Percentiles rank a stretch among this genome's conserved stretches.
Conservation (phyloP, 2,329 filamentous ascomycete genomes). For the Sporothrix inflata region DNA sequence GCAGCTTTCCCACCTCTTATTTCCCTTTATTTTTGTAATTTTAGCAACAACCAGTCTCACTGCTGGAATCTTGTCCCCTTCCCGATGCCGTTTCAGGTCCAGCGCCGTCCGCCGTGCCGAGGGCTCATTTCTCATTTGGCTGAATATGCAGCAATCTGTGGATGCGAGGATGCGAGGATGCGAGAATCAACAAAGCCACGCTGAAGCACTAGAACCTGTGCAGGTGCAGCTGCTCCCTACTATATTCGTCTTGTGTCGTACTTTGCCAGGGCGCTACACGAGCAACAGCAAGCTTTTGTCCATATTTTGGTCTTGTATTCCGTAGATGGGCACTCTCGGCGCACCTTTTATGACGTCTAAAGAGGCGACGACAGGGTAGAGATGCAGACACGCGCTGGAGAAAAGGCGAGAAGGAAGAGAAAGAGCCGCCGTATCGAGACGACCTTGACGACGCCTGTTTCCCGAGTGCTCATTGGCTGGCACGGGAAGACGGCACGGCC, state of each 20-base stretch:
- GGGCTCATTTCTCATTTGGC: conserved; percentile 3
- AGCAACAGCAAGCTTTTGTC: not conserved
- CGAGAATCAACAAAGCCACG: not conserved
- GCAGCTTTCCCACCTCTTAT: not conserved
- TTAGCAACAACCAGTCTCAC: conserved; percentile 9
- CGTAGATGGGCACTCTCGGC: too few species aligned
- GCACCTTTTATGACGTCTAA: too few species aligned
- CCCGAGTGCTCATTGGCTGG: conserved; percentile 13
- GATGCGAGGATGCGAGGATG: not conserved
- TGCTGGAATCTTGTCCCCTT: not conserved
- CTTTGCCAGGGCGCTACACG: not conserved
- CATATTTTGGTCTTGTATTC: too few species aligned
- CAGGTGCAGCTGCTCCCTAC: not conserved
- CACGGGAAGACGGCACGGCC: conserved; percentile 24
- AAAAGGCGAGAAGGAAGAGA: not conserved
- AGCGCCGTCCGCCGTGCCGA: not conserved
- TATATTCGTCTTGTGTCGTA: not conserved
- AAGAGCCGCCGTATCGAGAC: not conserved
- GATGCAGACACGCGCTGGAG: not conserved
- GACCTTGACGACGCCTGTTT: not conserved
- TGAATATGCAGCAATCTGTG: conserved; percentile 5
- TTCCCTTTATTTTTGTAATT: conserved; percentile 2
- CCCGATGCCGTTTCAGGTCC: conserved; percentile 3
- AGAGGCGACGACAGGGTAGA: too few species aligned
- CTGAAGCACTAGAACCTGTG: not conserved